Evolutionary conservation across 495 filamentous ascomycete species (phyloP), one percentile per base, ranked within the genome.

Genomic region (Penicillium fimorum): DNA sequence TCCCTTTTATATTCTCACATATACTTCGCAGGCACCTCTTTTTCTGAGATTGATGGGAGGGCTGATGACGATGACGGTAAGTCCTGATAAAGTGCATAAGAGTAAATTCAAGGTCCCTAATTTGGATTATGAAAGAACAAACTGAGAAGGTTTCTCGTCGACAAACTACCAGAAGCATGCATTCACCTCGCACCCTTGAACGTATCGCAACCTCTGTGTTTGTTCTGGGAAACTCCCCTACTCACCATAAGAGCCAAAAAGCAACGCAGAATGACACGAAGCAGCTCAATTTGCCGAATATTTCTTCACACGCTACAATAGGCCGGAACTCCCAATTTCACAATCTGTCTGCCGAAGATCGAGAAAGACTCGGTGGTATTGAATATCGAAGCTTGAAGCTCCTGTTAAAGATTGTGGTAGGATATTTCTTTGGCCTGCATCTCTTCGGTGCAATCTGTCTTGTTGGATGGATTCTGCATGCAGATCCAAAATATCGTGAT

Each of bases 321-420:
- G 90, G 88, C 22, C 78, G 90, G 30, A 94, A 94, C 66, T 92
- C 89, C 11, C 79, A 82, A 4, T 94, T 96, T 56, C 74, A 89
- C 12, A 87, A 89, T 56, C 56, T 87, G 48, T 81, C 79, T n/a
- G 74, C 76, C 24, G 75, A 80, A 54, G 82, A 87, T 59, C 70
- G 82, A 38, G 83, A 86, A 54, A 75, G 77, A 48, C 63, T 87
- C 12, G 84, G 84, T 8, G 84, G 84, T 9, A 82, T 87, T 52
- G 84, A 87, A 66, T 87, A 87, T 55, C 79, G 84, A 2, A 72
- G 79, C 27, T 67, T 87, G 53, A 86, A 84, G 59, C 65, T 81
- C 10, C 59, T 87, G 35, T 69, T 80, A 5, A 74, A 77, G 38
- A 79, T 86, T 45, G 74, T 86, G 5, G 67, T 80, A 33, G 70